These are phyloP conservation scores for Nemania abortiva DNA, from an alignment of 2,329 filamentous ascomycete genomes.

Conservation along the genomic window DNA sequence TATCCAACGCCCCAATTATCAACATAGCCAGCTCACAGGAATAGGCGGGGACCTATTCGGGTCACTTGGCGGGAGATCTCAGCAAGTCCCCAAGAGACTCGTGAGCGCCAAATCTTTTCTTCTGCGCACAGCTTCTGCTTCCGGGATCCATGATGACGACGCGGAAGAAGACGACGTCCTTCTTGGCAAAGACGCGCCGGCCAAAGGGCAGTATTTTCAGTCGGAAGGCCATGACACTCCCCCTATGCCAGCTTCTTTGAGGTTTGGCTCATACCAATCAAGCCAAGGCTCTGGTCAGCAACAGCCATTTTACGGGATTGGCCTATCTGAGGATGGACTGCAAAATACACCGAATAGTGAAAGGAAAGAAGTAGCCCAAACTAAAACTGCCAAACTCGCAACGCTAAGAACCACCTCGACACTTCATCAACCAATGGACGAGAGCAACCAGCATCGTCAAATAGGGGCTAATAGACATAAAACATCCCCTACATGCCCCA, in stretches of 20 bases:
- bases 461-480: neutral
- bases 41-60: conserved; percentile 26
- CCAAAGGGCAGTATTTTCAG: neutral
- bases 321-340: neutral
- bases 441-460: conserved; percentile 9
- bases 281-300: neutral
- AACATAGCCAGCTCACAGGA: conserved; percentile 31
- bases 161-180: conserved; percentile 47
- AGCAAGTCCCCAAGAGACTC: conserved; percentile 32
- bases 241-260: neutral
- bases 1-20: conserved; percentile 31
- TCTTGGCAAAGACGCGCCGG: conserved; percentile 35
- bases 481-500: neutral
- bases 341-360: neutral
- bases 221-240: conserved; percentile 25
- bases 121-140: conserved; percentile 22
- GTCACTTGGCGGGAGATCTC: conserved; percentile 23
- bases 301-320: conserved; percentile 8
- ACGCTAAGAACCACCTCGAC: neutral
- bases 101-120: conserved; percentile 39
- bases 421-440: neutral
- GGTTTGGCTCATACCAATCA: neutral
- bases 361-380: neutral
- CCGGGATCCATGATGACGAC: conserved; percentile 28
- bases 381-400: neutral